A percentile compares a stretch with the other conserved stretches of the same genome.
phyloP scores from a whole-genome alignment of 2,329 filamentous ascomycete genomes.

The Thielaviopsis ethacetica region DNA sequence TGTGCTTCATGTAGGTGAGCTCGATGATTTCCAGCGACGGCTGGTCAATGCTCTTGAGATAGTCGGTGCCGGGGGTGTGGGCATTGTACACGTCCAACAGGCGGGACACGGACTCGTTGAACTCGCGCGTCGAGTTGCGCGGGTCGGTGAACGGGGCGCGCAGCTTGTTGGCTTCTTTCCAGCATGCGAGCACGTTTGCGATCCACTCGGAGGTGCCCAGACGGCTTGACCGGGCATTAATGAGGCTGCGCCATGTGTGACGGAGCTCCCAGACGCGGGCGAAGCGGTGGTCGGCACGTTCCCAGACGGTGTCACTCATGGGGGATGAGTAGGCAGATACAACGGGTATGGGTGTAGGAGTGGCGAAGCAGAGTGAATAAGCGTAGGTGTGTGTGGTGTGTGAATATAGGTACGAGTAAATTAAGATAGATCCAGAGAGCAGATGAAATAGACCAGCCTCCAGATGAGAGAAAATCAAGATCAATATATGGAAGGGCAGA shows the following conservation, averaged over 20 bases:
- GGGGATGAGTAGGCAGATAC: slow-evolving; percentile 2
- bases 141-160: slow-evolving; percentile 7
- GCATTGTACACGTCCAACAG: slow-evolving; percentile 14
- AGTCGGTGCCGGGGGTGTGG: neutral
- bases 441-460: no score
- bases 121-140: slow-evolving; percentile 31
- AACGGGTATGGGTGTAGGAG: no score
- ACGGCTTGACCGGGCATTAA: slow-evolving; percentile 1
- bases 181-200: slow-evolving; percentile 3
- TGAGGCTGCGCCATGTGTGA: slow-evolving; percentile 3
- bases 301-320: slow-evolving; percentile 11
- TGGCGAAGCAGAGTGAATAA: no score
- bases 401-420: no score
- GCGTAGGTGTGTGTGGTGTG: no score
- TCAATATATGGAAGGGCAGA: no score
- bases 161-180: slow-evolving; percentile 3
- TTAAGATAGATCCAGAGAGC: no score
- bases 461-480: no score
- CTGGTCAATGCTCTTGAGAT: slow-evolving; percentile 2
- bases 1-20: neutral
- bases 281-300: slow-evolving; percentile 6
- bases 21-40: slow-evolving; percentile 9
- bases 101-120: slow-evolving; percentile 32
- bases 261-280: slow-evolving; percentile 6
- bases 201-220: slow-evolving; percentile 6